A percentile compares a stretch with the other conserved stretches of the same genome.
These are phyloP conservation scores for Symbiodinium natans DNA, from an alignment of 73 alveolate genomes.

Conservation along the genomic window DNA sequence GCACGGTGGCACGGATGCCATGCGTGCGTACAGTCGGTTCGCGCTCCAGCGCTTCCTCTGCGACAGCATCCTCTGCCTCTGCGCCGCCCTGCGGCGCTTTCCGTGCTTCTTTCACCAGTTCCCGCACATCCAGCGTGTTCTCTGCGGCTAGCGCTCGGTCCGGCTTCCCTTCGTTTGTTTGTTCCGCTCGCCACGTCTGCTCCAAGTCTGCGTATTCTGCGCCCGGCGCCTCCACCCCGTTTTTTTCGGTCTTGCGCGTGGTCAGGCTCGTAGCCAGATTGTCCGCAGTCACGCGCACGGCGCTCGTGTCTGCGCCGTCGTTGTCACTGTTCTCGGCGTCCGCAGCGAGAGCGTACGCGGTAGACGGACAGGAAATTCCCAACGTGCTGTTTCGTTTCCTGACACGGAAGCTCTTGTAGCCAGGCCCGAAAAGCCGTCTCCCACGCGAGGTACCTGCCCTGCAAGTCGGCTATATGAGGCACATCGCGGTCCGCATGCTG, in stretches of 20 bases:
- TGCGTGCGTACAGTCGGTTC: too few relatives aligned
- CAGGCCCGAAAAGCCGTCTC: not conserved
- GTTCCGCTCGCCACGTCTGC: not conserved
- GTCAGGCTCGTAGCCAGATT: too few relatives aligned
- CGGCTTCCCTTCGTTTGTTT: not conserved
- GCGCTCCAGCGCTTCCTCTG: too few relatives aligned
- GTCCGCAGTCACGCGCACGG: not conserved
- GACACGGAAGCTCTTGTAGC: not conserved
- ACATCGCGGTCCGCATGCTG: not conserved
- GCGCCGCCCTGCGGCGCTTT: not conserved
- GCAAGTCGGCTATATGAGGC: not conserved
- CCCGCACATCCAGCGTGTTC: not conserved
- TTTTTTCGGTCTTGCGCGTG: not conserved
- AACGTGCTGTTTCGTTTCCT: not conserved
- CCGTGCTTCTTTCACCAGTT: not conserved
- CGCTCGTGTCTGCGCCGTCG: not conserved
- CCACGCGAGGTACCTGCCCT: not conserved
- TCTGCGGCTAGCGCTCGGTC: not conserved
- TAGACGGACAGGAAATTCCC: slow-evolving; percentile 12
- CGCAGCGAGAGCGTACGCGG: not conserved
- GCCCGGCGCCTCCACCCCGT: too few relatives aligned
- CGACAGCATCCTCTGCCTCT: too few relatives aligned
- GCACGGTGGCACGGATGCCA: not conserved
- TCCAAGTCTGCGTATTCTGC: not conserved
- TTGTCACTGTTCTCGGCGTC: slow-evolving; percentile 10